Evolutionary conservation across 768 basidiomycete genomes (phyloP).

Genomic region (Tricholoma flavovirens): DNA sequence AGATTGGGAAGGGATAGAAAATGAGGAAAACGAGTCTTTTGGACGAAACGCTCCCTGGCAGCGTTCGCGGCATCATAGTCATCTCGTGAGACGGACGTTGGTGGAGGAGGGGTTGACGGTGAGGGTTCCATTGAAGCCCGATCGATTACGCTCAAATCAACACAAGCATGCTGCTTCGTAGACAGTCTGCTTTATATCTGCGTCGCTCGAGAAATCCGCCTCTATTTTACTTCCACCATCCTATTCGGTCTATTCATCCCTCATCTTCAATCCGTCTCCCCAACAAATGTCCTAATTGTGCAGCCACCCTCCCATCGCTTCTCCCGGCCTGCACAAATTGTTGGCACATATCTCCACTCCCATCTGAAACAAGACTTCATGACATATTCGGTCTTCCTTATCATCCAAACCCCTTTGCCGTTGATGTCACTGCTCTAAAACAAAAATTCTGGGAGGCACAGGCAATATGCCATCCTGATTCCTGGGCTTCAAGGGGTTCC

Average conservation of each 20-base stretch:
- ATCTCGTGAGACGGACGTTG: conserved; percentile 32
- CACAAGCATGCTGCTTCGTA: not conserved
- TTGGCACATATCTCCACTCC: conserved; percentile 56
- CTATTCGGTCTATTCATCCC: not conserved
- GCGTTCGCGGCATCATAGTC: conserved; percentile 37
- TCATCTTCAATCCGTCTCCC: conserved; percentile 8
- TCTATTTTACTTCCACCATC: not conserved
- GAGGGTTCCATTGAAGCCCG: conserved; percentile 4
- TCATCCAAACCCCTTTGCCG: conserved; percentile 61
- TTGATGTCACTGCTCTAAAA: conserved; percentile 59
- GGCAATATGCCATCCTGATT: conserved; percentile 79
- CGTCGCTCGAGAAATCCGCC: not conserved
- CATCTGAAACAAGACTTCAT: conserved; percentile 53
- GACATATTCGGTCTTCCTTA: conserved; percentile 62
- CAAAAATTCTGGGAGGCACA: conserved; percentile 67
- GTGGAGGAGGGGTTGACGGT: conserved; percentile 29
- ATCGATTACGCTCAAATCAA: too few relatives aligned
- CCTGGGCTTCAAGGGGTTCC: conserved; percentile 64
- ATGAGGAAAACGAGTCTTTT: conserved; percentile 28
- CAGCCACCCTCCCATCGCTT: conserved; percentile 48
- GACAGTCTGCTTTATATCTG: not conserved
- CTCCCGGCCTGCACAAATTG: conserved; percentile 77
- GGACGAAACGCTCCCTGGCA: conserved; percentile 41
- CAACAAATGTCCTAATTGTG: conserved; percentile 57
- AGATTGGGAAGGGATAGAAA: conserved; percentile 30